A percentile compares a stretch with the other conserved stretches of the same genome.
These are phyloP conservation scores for Clarireedia homoeocarpa DNA, from an alignment of 2,329 filamentous ascomycete genomes.

Conservation along the genomic window DNA sequence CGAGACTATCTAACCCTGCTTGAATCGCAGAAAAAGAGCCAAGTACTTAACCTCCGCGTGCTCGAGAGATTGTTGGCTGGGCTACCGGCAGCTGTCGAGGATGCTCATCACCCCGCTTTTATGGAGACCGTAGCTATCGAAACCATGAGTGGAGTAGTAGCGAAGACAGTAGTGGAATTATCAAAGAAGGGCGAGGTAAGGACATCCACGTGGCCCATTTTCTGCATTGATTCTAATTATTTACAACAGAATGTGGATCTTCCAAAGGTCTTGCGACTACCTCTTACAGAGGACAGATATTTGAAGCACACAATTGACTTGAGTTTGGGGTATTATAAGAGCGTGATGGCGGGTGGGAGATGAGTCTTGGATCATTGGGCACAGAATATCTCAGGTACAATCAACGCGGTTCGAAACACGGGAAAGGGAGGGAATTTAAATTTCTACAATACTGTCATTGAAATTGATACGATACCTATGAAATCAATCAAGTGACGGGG, in stretches of 20 bases:
- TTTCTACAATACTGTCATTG: background rate
- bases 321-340: slow-evolving; percentile 56
- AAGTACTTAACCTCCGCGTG: slow-evolving; percentile 36
- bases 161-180: slow-evolving; percentile 51
- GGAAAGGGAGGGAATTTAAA: background rate
- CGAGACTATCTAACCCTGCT: slow-evolving; percentile 49
- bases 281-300: slow-evolving; percentile 65
- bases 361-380: slow-evolving; percentile 5
- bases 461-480: slow-evolving; percentile 15
- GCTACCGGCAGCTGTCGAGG: slow-evolving; percentile 41
- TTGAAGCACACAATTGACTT: slow-evolving; percentile 63
- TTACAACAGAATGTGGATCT: slow-evolving; percentile 34
- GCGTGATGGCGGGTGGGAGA: slow-evolving; percentile 22
- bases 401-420: background rate
- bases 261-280: slow-evolving; percentile 48
- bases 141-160: slow-evolving; percentile 72
- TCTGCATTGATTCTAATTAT: background rate
- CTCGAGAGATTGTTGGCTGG: slow-evolving; percentile 51
- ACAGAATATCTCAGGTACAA: background rate
- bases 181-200: slow-evolving; percentile 50
- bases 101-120: slow-evolving; percentile 31
- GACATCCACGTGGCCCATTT: slow-evolving; percentile 11
- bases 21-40: slow-evolving; percentile 33
- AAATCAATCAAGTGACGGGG: slow-evolving; percentile 6
- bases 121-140: slow-evolving; percentile 66